Base-by-base conservation (phyloP, 192 early-diverging fungal species). In the Mortierella claussenii region DNA sequence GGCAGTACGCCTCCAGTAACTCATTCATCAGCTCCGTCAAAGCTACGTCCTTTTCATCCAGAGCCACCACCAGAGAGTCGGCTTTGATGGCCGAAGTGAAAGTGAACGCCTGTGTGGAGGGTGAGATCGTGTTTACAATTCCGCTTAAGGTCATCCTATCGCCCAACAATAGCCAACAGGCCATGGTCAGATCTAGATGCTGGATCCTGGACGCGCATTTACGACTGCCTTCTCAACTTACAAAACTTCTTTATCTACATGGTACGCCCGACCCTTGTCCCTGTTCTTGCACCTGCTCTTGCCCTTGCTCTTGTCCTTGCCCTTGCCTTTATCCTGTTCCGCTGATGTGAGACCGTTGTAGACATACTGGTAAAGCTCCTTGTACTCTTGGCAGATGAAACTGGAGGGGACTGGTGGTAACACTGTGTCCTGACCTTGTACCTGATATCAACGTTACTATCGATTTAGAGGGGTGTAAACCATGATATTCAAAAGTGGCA, bases 71-170 rank as follows among this genome's bases (percentile, higher is more conserved):
- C 55, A 57, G 23, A 23, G 65, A 57, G 31, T 57, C 54, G 26
- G 6, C 7, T 49, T 67, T 55, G 31, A 50, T 36, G 36, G 33
- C 32, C 26, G 46, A 40, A 3, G 53, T 40, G 33, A 32, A 57
- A 12, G 63, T 26, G 53, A 65, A 65, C 31, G 53, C 32, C 30
- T 26, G 51, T 24, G 53, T 55, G 18, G 51, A 55, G 20, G 63
- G 44, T 21, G 63, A 65, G 20, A 65, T 17, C 47, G 53, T 65
- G 53, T 65, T 65, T n/a, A 65, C 44, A 55, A 65, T 65, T 20
- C 63, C 63, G 31, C 52, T 55, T 27, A 47, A 33, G 53, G 53
- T 43, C 51, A 65, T 53, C 63, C 63, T 47, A 64, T 64, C 48
- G 20, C 36, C 60, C 28, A 54, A 30, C 42, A 45, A 54, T 36